Base-by-base conservation (phyloP, 2,329 filamentous ascomycete species). In the Ilyonectria sp. region DNA sequence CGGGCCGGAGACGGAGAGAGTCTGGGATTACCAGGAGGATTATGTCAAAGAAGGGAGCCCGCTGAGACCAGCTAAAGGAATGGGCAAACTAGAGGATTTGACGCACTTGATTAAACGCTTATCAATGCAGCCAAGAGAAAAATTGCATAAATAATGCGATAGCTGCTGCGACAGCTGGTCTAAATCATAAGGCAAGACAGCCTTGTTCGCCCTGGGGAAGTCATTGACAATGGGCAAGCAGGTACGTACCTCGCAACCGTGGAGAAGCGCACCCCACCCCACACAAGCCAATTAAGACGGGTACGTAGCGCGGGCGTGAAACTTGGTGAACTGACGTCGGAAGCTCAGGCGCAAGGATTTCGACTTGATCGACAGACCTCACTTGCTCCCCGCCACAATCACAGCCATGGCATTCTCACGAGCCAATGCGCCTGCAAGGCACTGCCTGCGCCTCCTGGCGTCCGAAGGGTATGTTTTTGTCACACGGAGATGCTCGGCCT, bases 281-380 rank as follows among this genome's bases (percentile, higher is more conserved):
- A 46, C 54, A 43, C 5, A 11, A 33, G 43, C 21, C n/a, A 57
- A 26, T 44, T 11, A 21, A 23, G 46, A 10, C 7, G 50, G 53
- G 63, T 66, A 58, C 58, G 63, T 66, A 62, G 37, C 44, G 9
- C 26, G 3, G 21, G 46, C 54, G 19, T 50, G 63, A 61, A 65
- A 50, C 60, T 35, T 44, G 44, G 50, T 65, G 59, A 74, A 72
- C 74, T 73, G 74, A 76, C 71, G 72, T 75, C 67, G 69, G 53
- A 68, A 68, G 64, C 63, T 67, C 57, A 57, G 23, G n/a, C 57
- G 69, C 71, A 73, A 50, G 68, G 71, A 71, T 71, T 70, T 75
- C 50, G 69, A 40, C 52, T 44, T 53, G 21, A 26, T 58, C 2
- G 40, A 35, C 43, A 53, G 60, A 50, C 56, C 35, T 31, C 59